Evolutionary conservation across 768 basidiomycete species (phyloP).

Genomic region (Wakefieldia striispora): DNA sequence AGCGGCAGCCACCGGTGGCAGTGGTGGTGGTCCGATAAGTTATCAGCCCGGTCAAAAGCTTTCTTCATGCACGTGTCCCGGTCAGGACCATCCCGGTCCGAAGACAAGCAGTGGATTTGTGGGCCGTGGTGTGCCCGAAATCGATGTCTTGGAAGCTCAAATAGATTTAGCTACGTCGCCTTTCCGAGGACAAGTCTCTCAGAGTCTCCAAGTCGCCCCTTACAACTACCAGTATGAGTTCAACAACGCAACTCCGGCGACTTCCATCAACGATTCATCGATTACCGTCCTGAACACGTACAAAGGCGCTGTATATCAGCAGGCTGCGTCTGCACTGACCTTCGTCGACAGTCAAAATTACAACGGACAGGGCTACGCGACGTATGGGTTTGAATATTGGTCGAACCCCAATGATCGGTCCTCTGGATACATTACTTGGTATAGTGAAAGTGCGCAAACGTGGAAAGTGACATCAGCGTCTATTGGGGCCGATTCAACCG

Average conservation of each 20-base stretch:
- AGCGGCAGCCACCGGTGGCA: slow-evolving; percentile 52
- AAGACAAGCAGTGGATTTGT: slow-evolving; percentile 36
- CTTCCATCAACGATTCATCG: slow-evolving; percentile 49
- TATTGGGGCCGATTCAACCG: slow-evolving; percentile 60
- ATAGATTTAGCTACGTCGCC: slow-evolving; percentile 46
- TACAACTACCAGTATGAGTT: slow-evolving; percentile 71
- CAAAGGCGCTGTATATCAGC: slow-evolving; percentile 68
- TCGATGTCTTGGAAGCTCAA: slow-evolving; percentile 89
- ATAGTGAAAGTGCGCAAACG: slow-evolving; percentile 55
- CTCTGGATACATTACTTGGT: slow-evolving; percentile 87
- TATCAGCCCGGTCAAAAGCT: slow-evolving; percentile 84
- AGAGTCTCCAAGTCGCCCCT: slow-evolving; percentile 78
- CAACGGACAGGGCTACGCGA: slow-evolving; percentile 48
- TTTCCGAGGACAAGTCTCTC: slow-evolving; percentile 67
- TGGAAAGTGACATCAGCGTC: slow-evolving; percentile 72
- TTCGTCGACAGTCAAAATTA: slow-evolving; percentile 56
- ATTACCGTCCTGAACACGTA: slow-evolving; percentile 64
- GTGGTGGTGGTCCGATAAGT: slow-evolving; percentile 56
- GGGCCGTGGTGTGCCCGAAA: slow-evolving; percentile 85
- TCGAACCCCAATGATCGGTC: slow-evolving; percentile 61
- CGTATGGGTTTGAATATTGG: slow-evolving; percentile 82
- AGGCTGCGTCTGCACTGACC: slow-evolving; percentile 69
- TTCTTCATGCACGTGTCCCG: slow-evolving; percentile 85
- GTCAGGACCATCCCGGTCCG: slow-evolving; percentile 88
- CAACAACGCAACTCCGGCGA: slow-evolving; percentile 49